Conservation (phyloP, 164 flowering plant genomes). For the Amborella trichopoda region DNA sequence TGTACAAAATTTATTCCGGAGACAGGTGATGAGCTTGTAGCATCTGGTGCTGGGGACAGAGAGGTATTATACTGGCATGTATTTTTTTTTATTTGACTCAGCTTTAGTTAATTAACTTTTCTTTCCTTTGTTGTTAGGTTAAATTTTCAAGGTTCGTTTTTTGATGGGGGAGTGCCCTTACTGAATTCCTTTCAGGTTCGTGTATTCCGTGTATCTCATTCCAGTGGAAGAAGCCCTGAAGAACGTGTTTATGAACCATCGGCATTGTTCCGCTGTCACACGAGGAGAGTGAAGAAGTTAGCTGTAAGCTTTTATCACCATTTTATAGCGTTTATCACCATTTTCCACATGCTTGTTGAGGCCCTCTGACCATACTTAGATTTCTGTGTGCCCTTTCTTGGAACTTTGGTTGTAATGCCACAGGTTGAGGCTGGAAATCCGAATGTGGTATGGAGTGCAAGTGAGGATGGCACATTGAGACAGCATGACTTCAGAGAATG, state of each 20-base stretch:
- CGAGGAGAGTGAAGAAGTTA: constrained; percentile 81
- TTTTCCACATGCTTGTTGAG: background rate
- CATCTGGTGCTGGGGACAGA: constrained; percentile 91
- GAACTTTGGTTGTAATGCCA: constrained; percentile 3
- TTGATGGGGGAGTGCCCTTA: no score
- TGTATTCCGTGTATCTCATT: constrained; percentile 56
- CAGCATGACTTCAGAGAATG: constrained; percentile 96
- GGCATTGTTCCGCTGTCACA: constrained; percentile 73
- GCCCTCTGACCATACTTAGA: background rate
- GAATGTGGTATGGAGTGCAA: constrained; percentile 96
- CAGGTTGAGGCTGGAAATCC: constrained; percentile 97
- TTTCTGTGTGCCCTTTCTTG: background rate
- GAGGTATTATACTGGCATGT: constrained; percentile 37
- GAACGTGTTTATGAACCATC: constrained; percentile 37
- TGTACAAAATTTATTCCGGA: constrained; percentile 93
- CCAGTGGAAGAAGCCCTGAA: constrained; percentile 36
- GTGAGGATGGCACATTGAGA: constrained; percentile 97
- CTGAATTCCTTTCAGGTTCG: constrained; percentile 47
- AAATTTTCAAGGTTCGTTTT: no score
- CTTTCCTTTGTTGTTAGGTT: no score
- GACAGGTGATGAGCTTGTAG: constrained; percentile 88
- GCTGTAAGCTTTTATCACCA: constrained; percentile 47
- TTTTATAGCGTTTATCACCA: background rate
- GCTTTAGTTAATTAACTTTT: background rate
- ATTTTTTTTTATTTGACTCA: background rate